Evolutionary conservation across 208 protist species (phyloP).

Genomic region (Leishmania major): DNA sequence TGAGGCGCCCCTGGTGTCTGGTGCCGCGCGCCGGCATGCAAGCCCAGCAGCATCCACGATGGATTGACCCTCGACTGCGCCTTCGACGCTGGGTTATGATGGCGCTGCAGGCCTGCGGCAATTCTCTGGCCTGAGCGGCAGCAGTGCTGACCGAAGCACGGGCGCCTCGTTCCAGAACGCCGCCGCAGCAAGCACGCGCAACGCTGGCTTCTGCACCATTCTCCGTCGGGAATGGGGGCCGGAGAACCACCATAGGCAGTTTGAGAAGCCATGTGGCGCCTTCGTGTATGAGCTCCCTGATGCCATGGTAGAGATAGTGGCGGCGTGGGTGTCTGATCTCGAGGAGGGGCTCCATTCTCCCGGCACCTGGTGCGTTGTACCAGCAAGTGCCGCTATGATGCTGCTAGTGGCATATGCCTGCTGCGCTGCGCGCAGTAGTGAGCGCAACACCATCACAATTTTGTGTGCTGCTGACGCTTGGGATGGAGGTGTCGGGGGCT

Average conservation of each 20-base stretch:
- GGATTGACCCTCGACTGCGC: not conserved
- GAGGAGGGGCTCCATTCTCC: slow-evolving; percentile 22
- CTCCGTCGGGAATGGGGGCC: slow-evolving; percentile 43
- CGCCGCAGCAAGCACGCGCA: slow-evolving; percentile 9
- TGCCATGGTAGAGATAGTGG: slow-evolving; percentile 35
- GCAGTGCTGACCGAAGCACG: not conserved
- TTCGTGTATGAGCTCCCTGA: slow-evolving; percentile 37
- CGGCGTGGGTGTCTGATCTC: slow-evolving; percentile 46
- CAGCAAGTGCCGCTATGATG: slow-evolving; percentile 47
- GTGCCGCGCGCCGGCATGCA: not conserved
- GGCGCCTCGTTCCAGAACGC: not conserved
- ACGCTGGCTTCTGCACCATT: slow-evolving; percentile 39
- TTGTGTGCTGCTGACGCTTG: slow-evolving; percentile 50
- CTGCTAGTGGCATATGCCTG: slow-evolving; percentile 40
- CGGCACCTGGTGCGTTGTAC: slow-evolving; percentile 36
- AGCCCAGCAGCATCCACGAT: not conserved
- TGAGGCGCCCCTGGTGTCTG: not conserved
- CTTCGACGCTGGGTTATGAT: not conserved
- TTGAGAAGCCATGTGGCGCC: slow-evolving; percentile 48
- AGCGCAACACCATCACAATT: slow-evolving; percentile 48
- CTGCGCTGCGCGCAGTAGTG: slow-evolving; percentile 50
- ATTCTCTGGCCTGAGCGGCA: not conserved
- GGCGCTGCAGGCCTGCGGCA: not conserved
- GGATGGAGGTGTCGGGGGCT: slow-evolving; percentile 45
- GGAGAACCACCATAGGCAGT: slow-evolving; percentile 53